A percentile compares a stretch with the other conserved stretches of the same genome.
These are phyloP conservation scores for Trametes elegans DNA, from an alignment of 768 basidiomycete species.

Conservation along the genomic window DNA sequence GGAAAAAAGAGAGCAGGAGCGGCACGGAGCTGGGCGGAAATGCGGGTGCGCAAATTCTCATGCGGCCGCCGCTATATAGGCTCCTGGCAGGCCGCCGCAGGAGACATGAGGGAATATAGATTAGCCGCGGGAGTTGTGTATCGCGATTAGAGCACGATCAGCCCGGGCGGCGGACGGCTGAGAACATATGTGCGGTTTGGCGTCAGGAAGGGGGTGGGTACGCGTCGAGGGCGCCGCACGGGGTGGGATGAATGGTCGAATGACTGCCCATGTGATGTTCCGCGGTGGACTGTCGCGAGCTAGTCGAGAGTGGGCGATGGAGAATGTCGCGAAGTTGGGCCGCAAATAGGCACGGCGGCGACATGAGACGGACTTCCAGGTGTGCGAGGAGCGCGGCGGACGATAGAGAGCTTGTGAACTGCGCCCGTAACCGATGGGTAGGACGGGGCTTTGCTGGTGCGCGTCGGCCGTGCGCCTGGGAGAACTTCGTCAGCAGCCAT, in stretches of 20 bases:
- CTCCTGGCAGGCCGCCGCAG: background rate
- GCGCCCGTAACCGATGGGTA: background rate
- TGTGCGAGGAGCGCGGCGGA: background rate
- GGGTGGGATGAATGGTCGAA: background rate
- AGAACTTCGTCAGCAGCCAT: slow-evolving; percentile 1
- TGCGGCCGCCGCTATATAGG: slow-evolving; percentile 13
- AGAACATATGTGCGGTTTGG: slow-evolving; percentile 1
- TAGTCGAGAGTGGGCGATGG: background rate
- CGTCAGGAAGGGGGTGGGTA: background rate
- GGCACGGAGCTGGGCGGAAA: background rate
- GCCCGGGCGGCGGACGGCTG: slow-evolving; percentile 11
- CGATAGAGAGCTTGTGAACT: slow-evolving; percentile 5
- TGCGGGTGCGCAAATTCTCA: slow-evolving; percentile 10
- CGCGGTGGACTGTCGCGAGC: background rate
- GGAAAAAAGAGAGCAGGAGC: background rate
- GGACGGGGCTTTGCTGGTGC: background rate
- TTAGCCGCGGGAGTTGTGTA: slow-evolving; percentile 10
- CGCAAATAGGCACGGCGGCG: background rate
- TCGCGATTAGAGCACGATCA: slow-evolving; percentile 14
- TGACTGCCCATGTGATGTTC: slow-evolving; percentile 9
- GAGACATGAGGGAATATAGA: background rate
- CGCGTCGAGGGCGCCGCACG: background rate
- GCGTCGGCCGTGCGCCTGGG: slow-evolving; percentile 14
- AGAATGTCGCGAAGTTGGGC: background rate
- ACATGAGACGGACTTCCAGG: background rate